phyloP scores from a whole-genome alignment of 192 early-diverging fungal genomes.

The Dissophora ornata region DNA sequence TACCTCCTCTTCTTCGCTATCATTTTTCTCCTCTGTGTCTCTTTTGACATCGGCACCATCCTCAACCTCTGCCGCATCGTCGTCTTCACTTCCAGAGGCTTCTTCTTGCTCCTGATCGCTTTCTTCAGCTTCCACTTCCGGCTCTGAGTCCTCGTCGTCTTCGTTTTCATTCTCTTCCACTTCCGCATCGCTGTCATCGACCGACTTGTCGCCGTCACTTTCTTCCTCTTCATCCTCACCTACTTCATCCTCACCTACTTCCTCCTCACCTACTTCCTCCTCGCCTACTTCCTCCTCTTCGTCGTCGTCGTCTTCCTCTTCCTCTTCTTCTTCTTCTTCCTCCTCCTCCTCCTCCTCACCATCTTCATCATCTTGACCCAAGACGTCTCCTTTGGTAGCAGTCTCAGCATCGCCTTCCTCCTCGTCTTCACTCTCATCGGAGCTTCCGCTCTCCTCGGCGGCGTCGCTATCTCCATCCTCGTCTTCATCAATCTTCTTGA shows the following conservation, averaged over 20 bases:
- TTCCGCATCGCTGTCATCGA: constrained; percentile 11
- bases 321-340: background rate
- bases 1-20: background rate
- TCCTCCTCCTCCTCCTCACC: constrained; percentile 1
- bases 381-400: background rate
- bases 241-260: constrained; percentile 1
- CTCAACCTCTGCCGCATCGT: background rate
- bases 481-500: background rate
- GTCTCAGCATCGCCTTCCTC: constrained; percentile 11
- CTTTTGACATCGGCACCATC: background rate
- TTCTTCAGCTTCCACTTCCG: no score
- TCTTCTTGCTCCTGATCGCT: no score
- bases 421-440: constrained; percentile 9
- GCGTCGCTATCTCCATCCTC: background rate
- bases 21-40: background rate
- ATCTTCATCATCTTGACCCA: background rate
- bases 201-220: background rate
- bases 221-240: background rate
- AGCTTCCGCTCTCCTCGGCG: constrained; percentile 1
- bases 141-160: no score
- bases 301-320: constrained; percentile 1
- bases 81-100: no score
- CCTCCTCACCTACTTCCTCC: background rate
- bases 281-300: background rate
- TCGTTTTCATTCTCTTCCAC: background rate